Conservation (phyloP, 768 basidiomycete species). For the Trametopsis cervina region DNA sequence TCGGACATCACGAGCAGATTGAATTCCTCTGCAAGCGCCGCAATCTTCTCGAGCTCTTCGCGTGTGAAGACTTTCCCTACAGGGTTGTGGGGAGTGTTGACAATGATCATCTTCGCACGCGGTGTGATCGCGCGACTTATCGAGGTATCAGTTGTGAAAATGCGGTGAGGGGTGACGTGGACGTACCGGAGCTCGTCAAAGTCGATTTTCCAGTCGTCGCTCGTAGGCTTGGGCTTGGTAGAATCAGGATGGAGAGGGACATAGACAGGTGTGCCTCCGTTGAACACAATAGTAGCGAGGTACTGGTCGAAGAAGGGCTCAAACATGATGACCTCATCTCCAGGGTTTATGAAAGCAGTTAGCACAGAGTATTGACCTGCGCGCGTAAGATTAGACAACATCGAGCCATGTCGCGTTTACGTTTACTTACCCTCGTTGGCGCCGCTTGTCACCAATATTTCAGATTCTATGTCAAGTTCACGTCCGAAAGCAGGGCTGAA, state of each 20-base stretch:
- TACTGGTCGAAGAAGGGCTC: conserved; percentile 99
- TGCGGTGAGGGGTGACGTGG: too few relatives aligned
- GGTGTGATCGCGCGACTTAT: conserved; percentile 74
- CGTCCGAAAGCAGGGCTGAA: conserved; percentile 65
- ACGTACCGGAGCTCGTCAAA: conserved; percentile 77
- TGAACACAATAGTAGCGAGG: conserved; percentile 88
- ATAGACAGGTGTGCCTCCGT: conserved; percentile 88
- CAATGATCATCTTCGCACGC: conserved; percentile 88
- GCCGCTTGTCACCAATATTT: conserved; percentile 93
- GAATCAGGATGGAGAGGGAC: conserved; percentile 91
- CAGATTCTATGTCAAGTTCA: conserved; percentile 72
- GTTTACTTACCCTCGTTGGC: conserved; percentile 82
- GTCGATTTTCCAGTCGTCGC: conserved; percentile 84
- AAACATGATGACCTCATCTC: conserved; percentile 98
- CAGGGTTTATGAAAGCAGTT: conserved; percentile 83
- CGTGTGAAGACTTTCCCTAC: conserved; percentile 95
- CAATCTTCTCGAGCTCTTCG: conserved; percentile 78
- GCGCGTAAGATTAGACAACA: conserved; percentile 6
- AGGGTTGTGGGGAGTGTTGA: conserved; percentile 97
- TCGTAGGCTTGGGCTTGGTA: conserved; percentile 39
- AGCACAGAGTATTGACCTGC: conserved; percentile 92
- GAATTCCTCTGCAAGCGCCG: conserved; percentile 82
- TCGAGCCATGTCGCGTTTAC: not conserved
- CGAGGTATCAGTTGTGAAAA: too few relatives aligned
- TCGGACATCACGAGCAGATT: conserved; percentile 92